Conservation (phyloP, 768 basidiomycete species). For the Amanita muscaria region DNA sequence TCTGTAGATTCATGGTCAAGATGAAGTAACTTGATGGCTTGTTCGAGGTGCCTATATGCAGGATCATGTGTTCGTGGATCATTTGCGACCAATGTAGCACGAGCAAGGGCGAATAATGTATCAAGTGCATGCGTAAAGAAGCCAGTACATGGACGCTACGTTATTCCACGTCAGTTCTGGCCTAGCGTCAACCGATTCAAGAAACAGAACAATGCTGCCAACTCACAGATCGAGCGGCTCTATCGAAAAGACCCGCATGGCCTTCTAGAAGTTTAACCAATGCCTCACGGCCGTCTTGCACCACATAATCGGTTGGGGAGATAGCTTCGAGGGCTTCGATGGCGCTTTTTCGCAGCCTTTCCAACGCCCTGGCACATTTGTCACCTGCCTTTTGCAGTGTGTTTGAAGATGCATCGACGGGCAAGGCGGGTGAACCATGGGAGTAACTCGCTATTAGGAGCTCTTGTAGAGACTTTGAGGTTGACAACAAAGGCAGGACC, state of each 20-base stretch:
- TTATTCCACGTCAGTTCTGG: slow-evolving; percentile 10
- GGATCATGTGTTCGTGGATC: slow-evolving; percentile 38
- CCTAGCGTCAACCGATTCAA: background rate
- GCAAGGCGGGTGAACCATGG: background rate
- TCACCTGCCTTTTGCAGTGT: slow-evolving; percentile 30
- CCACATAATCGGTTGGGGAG: background rate
- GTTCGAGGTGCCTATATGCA: slow-evolving; percentile 38
- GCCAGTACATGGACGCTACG: slow-evolving; percentile 8
- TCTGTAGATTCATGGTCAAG: slow-evolving; percentile 11
- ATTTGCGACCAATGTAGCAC: slow-evolving; percentile 28
- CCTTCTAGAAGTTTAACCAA: slow-evolving; percentile 26
- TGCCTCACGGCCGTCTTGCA: slow-evolving; percentile 2
- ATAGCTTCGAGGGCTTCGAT: slow-evolving; percentile 37
- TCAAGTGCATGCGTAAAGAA: slow-evolving; percentile 37
- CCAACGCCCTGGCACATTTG: slow-evolving; percentile 55
- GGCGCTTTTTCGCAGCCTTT: slow-evolving; percentile 44
- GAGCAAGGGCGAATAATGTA: slow-evolving; percentile 46
- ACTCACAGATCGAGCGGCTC: slow-evolving; percentile 22
- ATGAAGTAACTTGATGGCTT: slow-evolving; percentile 28
- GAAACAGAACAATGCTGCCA: background rate
- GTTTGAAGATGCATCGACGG: slow-evolving; percentile 16
- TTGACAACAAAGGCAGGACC: background rate
- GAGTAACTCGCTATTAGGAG: slow-evolving; percentile 1
- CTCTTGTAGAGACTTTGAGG: slow-evolving; percentile 4
- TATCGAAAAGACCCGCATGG: slow-evolving; percentile 25